Evolutionary conservation across 805 yeast genomes (phyloP).

Genomic region (Wickerhamiella lipophila): DNA sequence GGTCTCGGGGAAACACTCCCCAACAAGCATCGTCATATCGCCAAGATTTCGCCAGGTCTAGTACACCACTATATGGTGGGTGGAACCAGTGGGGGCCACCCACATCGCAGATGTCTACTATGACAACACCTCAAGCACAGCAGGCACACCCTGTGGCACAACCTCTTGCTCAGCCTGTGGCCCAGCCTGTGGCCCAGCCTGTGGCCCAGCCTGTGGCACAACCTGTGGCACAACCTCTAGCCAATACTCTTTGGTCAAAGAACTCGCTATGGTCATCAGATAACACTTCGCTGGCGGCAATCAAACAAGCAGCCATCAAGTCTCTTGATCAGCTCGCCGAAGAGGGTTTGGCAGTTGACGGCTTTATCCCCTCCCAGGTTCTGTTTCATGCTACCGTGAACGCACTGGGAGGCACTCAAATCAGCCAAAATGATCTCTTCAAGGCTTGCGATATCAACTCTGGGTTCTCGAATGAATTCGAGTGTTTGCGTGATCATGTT

Average conservation of each 20-base stretch:
- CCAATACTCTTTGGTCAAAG: conserved; percentile 7
- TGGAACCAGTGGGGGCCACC: conserved; percentile 2
- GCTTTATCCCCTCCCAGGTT: conserved; percentile 27
- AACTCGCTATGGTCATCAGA: neutral
- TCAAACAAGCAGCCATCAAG: conserved; percentile 20
- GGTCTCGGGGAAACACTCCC: neutral
- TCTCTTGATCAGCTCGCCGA: conserved; percentile 19
- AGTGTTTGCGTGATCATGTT: conserved; percentile 25
- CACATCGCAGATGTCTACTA: neutral
- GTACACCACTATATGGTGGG: neutral
- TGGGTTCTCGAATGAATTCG: conserved; percentile 17
- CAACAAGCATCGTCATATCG: neutral
- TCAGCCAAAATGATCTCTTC: conserved; percentile 25
- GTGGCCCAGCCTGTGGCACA: no score
- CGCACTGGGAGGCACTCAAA: conserved; percentile 15
- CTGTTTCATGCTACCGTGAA: conserved; percentile 25
- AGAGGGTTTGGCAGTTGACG: conserved; percentile 24
- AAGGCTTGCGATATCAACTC: conserved; percentile 20
- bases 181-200: no score
- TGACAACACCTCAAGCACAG: neutral
- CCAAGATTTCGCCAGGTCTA: neutral
- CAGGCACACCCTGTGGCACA: neutral
- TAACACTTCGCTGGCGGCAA: conserved; percentile 11
- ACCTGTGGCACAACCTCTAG: no score
- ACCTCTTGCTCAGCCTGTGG: no score